A percentile compares a stretch with the other conserved stretches of the same genome.
Evolutionary conservation across 495 filamentous ascomycete species (phyloP).

Genomic region (Trichoderma reesei): DNA sequence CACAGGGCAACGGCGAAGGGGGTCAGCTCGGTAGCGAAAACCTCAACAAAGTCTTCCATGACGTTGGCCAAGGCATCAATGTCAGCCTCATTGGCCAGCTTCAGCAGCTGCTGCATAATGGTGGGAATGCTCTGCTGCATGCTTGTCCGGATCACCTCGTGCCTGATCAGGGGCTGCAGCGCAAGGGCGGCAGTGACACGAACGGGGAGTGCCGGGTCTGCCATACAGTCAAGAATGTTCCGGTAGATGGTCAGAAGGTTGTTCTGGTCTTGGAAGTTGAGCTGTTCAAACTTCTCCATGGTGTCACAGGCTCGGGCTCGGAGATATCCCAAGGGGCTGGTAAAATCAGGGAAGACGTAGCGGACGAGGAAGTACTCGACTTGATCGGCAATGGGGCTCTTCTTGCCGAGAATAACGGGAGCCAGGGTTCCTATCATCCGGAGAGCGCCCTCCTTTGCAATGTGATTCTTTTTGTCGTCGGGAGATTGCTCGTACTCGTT

Average conservation of each 20-base stretch:
- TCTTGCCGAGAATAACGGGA: slow-evolving; percentile 90
- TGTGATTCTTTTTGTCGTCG: slow-evolving; percentile 77
- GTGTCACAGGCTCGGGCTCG: slow-evolving; percentile 93
- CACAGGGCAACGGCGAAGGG: slow-evolving; percentile 97
- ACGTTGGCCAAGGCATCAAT: slow-evolving; percentile 93
- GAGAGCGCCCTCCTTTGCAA: slow-evolving; percentile 92
- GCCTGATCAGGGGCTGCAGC: slow-evolving; percentile 87
- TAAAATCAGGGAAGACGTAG: slow-evolving; percentile 96
- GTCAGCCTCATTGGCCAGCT: slow-evolving; percentile 90
- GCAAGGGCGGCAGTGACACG: slow-evolving; percentile 91
- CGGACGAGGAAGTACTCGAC: slow-evolving; percentile 99
- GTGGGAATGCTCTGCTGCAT: slow-evolving; percentile 99
- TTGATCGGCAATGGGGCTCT: slow-evolving; percentile 93
- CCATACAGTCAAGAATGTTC: slow-evolving; percentile 95
- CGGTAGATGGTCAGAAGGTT: slow-evolving; percentile 93
- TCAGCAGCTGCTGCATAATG: slow-evolving; percentile 97
- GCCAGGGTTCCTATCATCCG: slow-evolving; percentile 95
- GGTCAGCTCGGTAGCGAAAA: slow-evolving; percentile 89
- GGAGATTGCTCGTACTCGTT: slow-evolving; percentile 74
- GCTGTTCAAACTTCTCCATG: slow-evolving; percentile 91
- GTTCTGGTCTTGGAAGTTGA: slow-evolving; percentile 90
- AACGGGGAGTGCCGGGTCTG: slow-evolving; percentile 81
- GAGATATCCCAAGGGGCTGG: slow-evolving; percentile 84
- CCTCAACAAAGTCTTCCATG: slow-evolving; percentile 99
- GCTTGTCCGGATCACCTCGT: slow-evolving; percentile 81